phyloP scores from a whole-genome alignment of 1,284 basidiomycete genomes.

The Vanrija sp. region DNA sequence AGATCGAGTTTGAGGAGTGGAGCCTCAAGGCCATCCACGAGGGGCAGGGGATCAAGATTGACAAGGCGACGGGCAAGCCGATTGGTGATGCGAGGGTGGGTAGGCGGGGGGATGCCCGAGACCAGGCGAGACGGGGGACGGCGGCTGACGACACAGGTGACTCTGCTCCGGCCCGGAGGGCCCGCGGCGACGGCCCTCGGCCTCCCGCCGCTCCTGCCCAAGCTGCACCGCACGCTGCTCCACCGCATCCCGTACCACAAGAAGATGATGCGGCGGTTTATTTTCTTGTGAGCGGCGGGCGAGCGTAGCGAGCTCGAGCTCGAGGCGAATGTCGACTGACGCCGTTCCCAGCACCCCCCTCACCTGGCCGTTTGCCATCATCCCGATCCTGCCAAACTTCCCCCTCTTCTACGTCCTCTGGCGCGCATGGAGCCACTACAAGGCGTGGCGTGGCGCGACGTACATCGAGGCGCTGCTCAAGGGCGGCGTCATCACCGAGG shows the following conservation, averaged over 20 bases:
- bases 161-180: background rate
- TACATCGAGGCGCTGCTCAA: slow-evolving; percentile 42
- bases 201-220: slow-evolving; percentile 34
- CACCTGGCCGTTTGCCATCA: slow-evolving; percentile 49
- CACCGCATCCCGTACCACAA: slow-evolving; percentile 45
- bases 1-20: slow-evolving; percentile 49
- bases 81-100: slow-evolving; percentile 32
- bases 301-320: too few species aligned
- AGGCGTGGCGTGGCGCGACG: slow-evolving; percentile 46
- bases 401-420: slow-evolving; percentile 53
- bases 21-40: slow-evolving; percentile 39
- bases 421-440: slow-evolving; percentile 52
- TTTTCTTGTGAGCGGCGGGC: slow-evolving; percentile 24
- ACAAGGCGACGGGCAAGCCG: slow-evolving; percentile 21
- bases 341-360: slow-evolving; percentile 35
- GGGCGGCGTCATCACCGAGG: slow-evolving; percentile 40
- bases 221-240: slow-evolving; percentile 37
- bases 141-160: too few species aligned
- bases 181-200: slow-evolving; percentile 5
- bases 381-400: slow-evolving; percentile 52
- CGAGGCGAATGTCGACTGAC: too few species aligned
- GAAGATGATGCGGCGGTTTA: slow-evolving; percentile 37
- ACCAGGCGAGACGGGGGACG: background rate
- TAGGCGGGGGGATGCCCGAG: background rate
- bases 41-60: slow-evolving; percentile 34